A percentile compares a stretch with the other conserved stretches of the same genome.
phyloP scores from a whole-genome alignment of 768 basidiomycete genomes.

The Tephrocybe sp. region DNA sequence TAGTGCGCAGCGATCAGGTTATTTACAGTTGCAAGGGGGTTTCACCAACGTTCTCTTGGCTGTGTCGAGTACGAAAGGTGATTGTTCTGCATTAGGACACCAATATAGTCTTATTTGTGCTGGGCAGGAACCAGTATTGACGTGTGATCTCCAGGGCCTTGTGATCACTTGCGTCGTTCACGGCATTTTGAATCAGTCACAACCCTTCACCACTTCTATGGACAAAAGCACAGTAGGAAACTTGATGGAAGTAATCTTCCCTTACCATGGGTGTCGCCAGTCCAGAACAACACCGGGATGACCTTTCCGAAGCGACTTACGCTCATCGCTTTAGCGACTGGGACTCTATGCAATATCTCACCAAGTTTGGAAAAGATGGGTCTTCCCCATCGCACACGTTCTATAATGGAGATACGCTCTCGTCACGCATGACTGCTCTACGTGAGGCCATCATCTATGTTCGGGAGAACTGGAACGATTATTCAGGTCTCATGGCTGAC shows the following conservation, averaged over 20 bases:
- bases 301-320: background rate
- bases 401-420: constrained; percentile 12
- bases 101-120: background rate
- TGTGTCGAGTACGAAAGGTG: background rate
- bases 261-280: background rate
- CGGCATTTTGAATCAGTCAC: no score
- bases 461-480: constrained; percentile 13
- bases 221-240: no score
- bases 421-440: constrained; percentile 10
- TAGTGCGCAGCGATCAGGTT: background rate
- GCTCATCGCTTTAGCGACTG: constrained; percentile 14
- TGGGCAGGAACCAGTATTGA: background rate
- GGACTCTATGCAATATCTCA: constrained; percentile 14
- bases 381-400: constrained; percentile 13
- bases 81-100: background rate
- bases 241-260: background rate
- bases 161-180: background rate
- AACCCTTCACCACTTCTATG: no score
- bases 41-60: background rate
- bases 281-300: background rate
- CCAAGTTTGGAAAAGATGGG: constrained; percentile 9
- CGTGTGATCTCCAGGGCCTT: background rate
- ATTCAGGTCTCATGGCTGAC: constrained; percentile 11
- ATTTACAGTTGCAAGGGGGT: background rate
- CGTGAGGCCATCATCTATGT: constrained; percentile 15